A percentile compares a stretch with the other conserved stretches of the same genome.
These are phyloP conservation scores for Erodium texanum DNA, from an alignment of 441 rosid species.

Conservation along the genomic window DNA sequence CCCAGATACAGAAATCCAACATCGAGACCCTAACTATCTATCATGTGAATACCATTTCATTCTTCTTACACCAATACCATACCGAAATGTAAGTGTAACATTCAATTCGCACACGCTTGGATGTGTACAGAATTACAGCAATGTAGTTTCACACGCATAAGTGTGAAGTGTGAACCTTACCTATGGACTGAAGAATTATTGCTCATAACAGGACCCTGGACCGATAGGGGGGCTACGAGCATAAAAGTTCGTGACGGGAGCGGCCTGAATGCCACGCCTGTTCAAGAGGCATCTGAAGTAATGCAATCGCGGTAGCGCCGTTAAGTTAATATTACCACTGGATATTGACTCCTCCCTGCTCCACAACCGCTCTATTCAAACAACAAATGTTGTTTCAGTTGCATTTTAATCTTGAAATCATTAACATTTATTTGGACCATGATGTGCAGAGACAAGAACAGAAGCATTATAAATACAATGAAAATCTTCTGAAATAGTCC, in stretches of 20 bases:
- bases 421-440: not conserved
- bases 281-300: constrained; percentile 83
- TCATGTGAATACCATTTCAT: not conserved
- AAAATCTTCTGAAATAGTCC: not conserved
- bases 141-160: constrained; percentile 14
- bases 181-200: constrained; percentile 21
- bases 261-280: constrained; percentile 70
- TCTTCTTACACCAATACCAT: constrained; percentile 5
- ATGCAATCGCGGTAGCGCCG: constrained; percentile 55
- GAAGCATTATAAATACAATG: not conserved
- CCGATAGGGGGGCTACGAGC: constrained; percentile 66
- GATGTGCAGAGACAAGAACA: not conserved
- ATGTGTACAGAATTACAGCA: constrained; percentile 4
- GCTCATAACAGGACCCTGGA: constrained; percentile 81
- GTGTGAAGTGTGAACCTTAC: too few species aligned
- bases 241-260: constrained; percentile 50
- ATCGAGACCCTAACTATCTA: not conserved
- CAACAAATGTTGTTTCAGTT: not conserved
- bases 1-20: too few species aligned
- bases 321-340: constrained; percentile 30
- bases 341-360: constrained; percentile 53
- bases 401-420: not conserved
- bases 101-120: constrained; percentile 2
- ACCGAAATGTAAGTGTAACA: not conserved
- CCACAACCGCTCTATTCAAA: constrained; percentile 62